A percentile compares a stretch with the other conserved stretches of the same genome.
phyloP scores from a whole-genome alignment of 176 grass and related monocot genomes.

The Poa pratensis region DNA sequence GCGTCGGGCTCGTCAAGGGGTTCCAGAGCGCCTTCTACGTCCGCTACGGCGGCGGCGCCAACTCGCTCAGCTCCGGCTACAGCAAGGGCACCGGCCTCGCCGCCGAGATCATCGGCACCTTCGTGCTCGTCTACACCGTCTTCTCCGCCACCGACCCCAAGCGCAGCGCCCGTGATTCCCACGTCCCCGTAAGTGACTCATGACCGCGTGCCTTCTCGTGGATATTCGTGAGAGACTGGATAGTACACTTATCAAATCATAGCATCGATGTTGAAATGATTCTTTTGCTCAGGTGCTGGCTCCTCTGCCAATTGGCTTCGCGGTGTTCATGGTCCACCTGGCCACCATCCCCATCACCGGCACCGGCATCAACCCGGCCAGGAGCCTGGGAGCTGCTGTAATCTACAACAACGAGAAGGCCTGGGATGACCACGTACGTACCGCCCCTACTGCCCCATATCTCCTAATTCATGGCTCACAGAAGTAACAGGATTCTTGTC shows the following conservation, averaged over 20 bases:
- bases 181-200: slow-evolving; percentile 70
- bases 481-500: neutral
- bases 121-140: slow-evolving; percentile 98
- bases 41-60: slow-evolving; percentile 85
- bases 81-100: slow-evolving; percentile 81
- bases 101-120: slow-evolving; percentile 96
- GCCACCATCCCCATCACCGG: slow-evolving; percentile 95
- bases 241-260: neutral
- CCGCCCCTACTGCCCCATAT: neutral
- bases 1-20: slow-evolving; percentile 85
- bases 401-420: slow-evolving; percentile 90
- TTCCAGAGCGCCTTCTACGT: slow-evolving; percentile 79
- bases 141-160: slow-evolving; percentile 99
- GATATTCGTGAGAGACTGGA: neutral
- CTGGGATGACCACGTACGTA: slow-evolving; percentile 86
- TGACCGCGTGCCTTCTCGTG: neutral
- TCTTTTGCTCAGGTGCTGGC: slow-evolving; percentile 70
- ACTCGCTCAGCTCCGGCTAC: slow-evolving; percentile 69
- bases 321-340: slow-evolving; percentile 97
- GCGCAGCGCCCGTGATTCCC: slow-evolving; percentile 96
- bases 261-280: neutral
- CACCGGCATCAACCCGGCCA: slow-evolving; percentile 93
- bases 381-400: slow-evolving; percentile 87
- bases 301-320: slow-evolving; percentile 94
- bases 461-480: neutral